Base-by-base conservation (phyloP, 768 basidiomycete species). In the Boletellus sp. region DNA sequence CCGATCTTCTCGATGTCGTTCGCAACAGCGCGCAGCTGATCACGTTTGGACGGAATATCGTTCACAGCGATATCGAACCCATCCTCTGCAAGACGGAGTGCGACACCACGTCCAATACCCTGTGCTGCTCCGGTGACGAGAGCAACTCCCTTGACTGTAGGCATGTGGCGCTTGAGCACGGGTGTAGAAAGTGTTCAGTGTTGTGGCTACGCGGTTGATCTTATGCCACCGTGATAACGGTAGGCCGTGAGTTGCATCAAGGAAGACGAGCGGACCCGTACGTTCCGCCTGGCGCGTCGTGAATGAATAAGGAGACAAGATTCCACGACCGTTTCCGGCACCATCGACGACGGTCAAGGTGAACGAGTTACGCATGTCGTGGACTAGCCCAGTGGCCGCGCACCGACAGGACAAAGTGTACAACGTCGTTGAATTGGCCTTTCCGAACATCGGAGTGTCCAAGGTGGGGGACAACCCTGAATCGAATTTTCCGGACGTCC, bases 111-210 rank as follows among this genome's bases (percentile, higher is more conserved):
- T 1, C 70, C 70, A n/a, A 69, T 53, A 12, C 67, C 66, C 42
- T 62, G 66, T 0, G 60, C 60, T 3, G 63, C 58, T 23, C 68
- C 66, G 17, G 67, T 70, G 37, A 70, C 37, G 39, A 70, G 57
- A 1, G 66, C 64, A 26, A 62, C 42, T 12, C 73, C 67, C 36
- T 51, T 74, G 26, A 50, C 7, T 16, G 31, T 11, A 31, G 49
- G 56, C 48, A 53, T 60, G 45, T 10, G 31, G 4, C 20, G 17
- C 2, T 20, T 9, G 31, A 38, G 23, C 23, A 47, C 17, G 28
- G 9, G 28, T 11, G 20, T 42, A 10, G 28, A 19, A 12, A 10
- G 17, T 37, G 17, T 8, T 19, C 10, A 37, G 9, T 26, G 26
- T 26, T 26, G 9, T 26, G 4, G 4, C 26, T 9, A 35, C n/a